Percentiles rank a stretch among this genome's conserved stretches.
Evolutionary conservation across 768 basidiomycete genomes (phyloP).

Genomic region (Phaeotremella fagi): DNA sequence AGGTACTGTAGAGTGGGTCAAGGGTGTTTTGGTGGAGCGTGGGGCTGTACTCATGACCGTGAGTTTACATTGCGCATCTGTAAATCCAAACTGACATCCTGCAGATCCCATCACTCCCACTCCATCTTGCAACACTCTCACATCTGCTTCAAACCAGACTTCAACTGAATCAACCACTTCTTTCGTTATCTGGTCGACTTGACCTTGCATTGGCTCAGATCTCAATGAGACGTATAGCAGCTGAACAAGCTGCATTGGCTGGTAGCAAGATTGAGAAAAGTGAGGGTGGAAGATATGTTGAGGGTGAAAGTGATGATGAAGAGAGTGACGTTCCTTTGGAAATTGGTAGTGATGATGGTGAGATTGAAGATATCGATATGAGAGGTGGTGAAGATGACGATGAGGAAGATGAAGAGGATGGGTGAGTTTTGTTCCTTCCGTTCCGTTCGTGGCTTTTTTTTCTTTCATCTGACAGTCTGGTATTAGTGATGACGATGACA

Average conservation of each 20-base stretch:
- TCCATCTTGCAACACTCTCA: conserved; percentile 74
- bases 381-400: conserved; percentile 15
- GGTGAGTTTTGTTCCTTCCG: too few species aligned
- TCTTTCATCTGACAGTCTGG: neutral
- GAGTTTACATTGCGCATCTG: conserved; percentile 43
- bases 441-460: neutral
- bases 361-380: conserved; percentile 46
- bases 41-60: conserved; percentile 93
- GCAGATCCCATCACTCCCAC: conserved; percentile 88
- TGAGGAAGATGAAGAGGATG: too few species aligned
- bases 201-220: conserved; percentile 94
- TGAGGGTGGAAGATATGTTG: conserved; percentile 70
- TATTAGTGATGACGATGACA: conserved; percentile 2
- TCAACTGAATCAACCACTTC: conserved; percentile 73
- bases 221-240: conserved; percentile 73
- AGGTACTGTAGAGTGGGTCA: conserved; percentile 50
- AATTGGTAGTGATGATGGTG: conserved; percentile 37
- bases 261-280: conserved; percentile 44
- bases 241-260: conserved; percentile 49
- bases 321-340: conserved; percentile 54
- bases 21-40: conserved; percentile 75
- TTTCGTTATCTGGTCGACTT: conserved; percentile 79
- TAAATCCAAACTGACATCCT: conserved; percentile 9
- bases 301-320: conserved; percentile 58
- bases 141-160: conserved; percentile 72